phyloP scores from a whole-genome alignment of 1,139 yeast genomes.

The Hemisphaericaspora lyxosophila region DNA sequence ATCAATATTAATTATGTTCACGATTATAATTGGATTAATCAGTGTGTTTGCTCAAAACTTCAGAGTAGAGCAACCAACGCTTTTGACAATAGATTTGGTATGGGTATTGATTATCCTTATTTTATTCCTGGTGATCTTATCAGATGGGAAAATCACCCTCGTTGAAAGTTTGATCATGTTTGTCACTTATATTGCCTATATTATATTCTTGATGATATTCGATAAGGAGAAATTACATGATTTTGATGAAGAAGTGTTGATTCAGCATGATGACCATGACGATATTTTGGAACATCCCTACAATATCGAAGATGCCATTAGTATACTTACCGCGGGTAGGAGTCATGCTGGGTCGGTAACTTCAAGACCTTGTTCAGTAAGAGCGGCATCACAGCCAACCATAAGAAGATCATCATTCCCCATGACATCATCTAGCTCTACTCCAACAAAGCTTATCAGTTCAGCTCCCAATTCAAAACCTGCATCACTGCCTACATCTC shows the following conservation, averaged over 20 bases:
- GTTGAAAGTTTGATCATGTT: constrained; percentile 49
- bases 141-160: constrained; percentile 50
- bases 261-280: constrained; percentile 11
- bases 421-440: background rate
- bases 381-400: background rate
- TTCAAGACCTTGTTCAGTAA: constrained; percentile 7
- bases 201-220: constrained; percentile 26
- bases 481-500: background rate
- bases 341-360: constrained; percentile 9
- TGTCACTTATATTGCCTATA: constrained; percentile 35
- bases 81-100: constrained; percentile 29
- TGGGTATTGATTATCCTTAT: constrained; percentile 38
- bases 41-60: constrained; percentile 28
- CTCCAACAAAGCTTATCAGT: background rate
- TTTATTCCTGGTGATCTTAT: constrained; percentile 42
- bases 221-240: constrained; percentile 19
- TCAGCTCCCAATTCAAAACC: background rate
- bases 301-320: constrained; percentile 29
- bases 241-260: constrained; percentile 15
- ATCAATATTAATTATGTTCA: constrained; percentile 35
- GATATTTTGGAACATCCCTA: constrained; percentile 19
- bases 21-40: constrained; percentile 38
- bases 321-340: constrained; percentile 23
- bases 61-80: constrained; percentile 19
- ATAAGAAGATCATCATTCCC: background rate